Evolutionary conservation across 2,329 filamentous ascomycete species (phyloP).

Genomic region (Penicillium capsulatum): DNA sequence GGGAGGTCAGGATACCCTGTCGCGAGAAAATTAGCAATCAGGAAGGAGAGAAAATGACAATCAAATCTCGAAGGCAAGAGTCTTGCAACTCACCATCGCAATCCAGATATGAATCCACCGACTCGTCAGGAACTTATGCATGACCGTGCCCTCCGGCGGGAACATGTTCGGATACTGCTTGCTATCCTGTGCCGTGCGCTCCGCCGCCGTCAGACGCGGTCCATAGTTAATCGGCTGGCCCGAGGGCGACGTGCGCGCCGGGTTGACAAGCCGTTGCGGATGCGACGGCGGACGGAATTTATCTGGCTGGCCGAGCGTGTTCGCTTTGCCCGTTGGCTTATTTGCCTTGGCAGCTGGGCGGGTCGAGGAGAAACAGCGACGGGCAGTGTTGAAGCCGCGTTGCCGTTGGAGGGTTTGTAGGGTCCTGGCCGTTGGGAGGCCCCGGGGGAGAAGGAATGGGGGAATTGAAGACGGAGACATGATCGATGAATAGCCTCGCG

Average conservation of each 20-base stretch:
- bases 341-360: conserved; percentile 11
- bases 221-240: conserved; percentile 65
- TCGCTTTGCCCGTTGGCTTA: conserved; percentile 50
- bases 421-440: conserved; percentile 34
- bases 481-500: not conserved
- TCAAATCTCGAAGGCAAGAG: too few species aligned
- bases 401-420: conserved; percentile 26
- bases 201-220: conserved; percentile 62
- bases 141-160: conserved; percentile 74
- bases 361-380: conserved; percentile 26
- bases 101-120: conserved; percentile 74
- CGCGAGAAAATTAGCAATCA: not conserved
- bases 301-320: conserved; percentile 78
- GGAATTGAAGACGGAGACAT: conserved; percentile 47
- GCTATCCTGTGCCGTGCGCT: conserved; percentile 61
- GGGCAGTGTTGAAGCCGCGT: conserved; percentile 18
- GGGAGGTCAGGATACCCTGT: conserved; percentile 62
- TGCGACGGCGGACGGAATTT: conserved; percentile 93
- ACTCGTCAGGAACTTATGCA: conserved; percentile 80
- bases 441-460: conserved; percentile 63
- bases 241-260: conserved; percentile 19
- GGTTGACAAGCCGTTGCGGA: conserved; percentile 58
- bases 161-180: conserved; percentile 86
- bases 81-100: conserved; percentile 63
- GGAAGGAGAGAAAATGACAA: not conserved